Evolutionary conservation across 2,329 filamentous ascomycete species (phyloP), one percentile per base, ranked within the genome.

Genomic region (Penicillium sp.): DNA sequence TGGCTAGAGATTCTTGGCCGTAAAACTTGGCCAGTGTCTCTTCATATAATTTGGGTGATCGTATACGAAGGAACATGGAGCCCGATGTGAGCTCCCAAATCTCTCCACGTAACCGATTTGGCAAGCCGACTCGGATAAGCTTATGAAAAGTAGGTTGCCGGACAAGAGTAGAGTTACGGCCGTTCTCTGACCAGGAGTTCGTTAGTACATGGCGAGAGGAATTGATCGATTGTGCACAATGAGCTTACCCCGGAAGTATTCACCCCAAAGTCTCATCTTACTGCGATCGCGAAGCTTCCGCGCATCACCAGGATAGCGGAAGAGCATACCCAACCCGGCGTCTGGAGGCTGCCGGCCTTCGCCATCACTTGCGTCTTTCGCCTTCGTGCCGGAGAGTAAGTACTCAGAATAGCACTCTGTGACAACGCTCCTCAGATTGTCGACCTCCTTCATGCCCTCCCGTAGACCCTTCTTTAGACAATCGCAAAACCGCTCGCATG

Each of bases 71-170:
- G 74, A 93, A 97, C 63, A 97, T 84, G 2, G 94, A 96, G 5
- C 95, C 95, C 8, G 92, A 97, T 0, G 92, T 91, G 63, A 97
- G 81, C 77, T 99, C 95, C 95, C 95, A 99, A 53, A 96, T 90
- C 78, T 99, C 95, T 45, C 95, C 95, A 63, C 95, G 85, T 51
- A 99, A 82, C 49, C 95, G 86, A 76, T 99, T 99, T 0, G 95
- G 95, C 60, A 99, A 82, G 63, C 95, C 95, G 65, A 99, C 95
- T 55, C 95, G 88, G 64, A 99, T 96, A 52, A 99, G 86, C 76
- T 98, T 97, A 79, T 98, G 95, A 70, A 98, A 98, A 28, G 95
- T 98, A 3, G 95, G 94, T 73, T 99, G 95, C 58, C 95, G 90
- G 60, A 99, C 89, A 54, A 99, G 80, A 1, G 93, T 98, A 55